Evolutionary conservation across 2,329 filamentous ascomycete genomes (phyloP), one percentile per base, ranked within the genome.

Genomic region (Lasiodiplodia sp.): DNA sequence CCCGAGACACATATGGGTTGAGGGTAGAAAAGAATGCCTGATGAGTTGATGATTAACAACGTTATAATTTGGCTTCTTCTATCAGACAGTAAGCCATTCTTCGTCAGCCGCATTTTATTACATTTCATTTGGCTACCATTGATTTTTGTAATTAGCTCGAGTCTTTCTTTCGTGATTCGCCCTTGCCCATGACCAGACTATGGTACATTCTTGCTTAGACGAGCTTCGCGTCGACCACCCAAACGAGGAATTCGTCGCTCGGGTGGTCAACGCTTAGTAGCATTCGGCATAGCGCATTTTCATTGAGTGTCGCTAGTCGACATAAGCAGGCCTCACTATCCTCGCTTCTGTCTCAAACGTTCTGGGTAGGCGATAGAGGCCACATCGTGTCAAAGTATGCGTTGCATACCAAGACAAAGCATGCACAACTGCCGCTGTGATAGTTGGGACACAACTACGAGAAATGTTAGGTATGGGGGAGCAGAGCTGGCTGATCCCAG

Each of bases 341-440:
- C 40, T 44, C 40, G 40, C 40, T 6, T 52, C 49, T 52, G n/a
- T 52, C 18, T 52, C 23, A 25, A 21, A 23, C 38, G 16, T 52
- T 52, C 23, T 52, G 49, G 49, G 14, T 52, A n/a, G 49, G n/a
- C 23, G 23, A 52, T 52, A n/a, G 49, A 52, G 49, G 49, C 49
- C 49, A 52, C 49, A 52, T 52, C n/a, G 49, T 23, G 49, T 52
- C 49, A 52, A n/a, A 52, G 49, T 52, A 25, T n/a, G 49, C 16
- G 49, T 52, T 52, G n/a, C 49, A 52, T 52, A 4, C 49, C 49
- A 52, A 52, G 16, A 52, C 23, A 28, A 28, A 28, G 28, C 28
- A 28, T 28, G 28, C 28, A 28, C 28, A 28, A 28, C 3, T 28
- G 28, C 28, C 28, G 28, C 28, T 28, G 28, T 28, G 28, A 28